Conservation (phyloP, 1,284 basidiomycete genomes). For the Moesziomyces sp. region DNA sequence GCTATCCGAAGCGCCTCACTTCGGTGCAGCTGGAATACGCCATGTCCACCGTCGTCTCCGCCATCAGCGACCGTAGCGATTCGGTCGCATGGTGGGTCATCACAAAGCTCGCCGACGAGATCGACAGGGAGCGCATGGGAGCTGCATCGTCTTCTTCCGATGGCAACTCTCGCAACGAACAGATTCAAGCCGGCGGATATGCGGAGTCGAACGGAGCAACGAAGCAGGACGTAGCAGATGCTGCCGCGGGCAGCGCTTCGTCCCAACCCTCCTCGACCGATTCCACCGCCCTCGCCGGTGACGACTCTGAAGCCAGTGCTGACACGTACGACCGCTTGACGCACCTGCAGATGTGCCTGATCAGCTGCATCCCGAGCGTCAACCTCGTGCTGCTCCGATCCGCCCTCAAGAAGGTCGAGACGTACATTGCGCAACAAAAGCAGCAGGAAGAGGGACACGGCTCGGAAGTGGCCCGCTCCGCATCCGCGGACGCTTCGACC, state of each 20-base stretch:
- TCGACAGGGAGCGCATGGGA: constrained; percentile 31
- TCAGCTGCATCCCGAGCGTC: constrained; percentile 56
- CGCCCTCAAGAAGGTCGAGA: constrained; percentile 49
- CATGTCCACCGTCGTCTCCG: constrained; percentile 54
- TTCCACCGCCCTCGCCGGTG: background rate
- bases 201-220: constrained; percentile 16
- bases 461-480: background rate
- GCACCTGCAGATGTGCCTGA: constrained; percentile 44
- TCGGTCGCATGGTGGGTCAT: constrained; percentile 62
- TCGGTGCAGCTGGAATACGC: constrained; percentile 57
- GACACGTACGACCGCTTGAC: constrained; percentile 27
- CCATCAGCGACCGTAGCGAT: constrained; percentile 58
- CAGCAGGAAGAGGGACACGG: constrained; percentile 8
- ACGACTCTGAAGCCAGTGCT: background rate
- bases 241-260: constrained; percentile 16
- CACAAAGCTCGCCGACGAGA: constrained; percentile 42
- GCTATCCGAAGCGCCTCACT: constrained; percentile 42
- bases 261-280: constrained; percentile 6
- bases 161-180: background rate
- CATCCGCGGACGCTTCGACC: constrained; percentile 1
- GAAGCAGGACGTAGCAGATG: constrained; percentile 16
- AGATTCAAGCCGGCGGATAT: constrained; percentile 19
- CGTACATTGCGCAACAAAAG: constrained; percentile 43
- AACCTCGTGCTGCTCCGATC: constrained; percentile 64
- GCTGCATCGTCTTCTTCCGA: background rate